Conservation (phyloP, 2,329 filamentous ascomycete genomes). For the Biscogniauxia mediterranea region DNA sequence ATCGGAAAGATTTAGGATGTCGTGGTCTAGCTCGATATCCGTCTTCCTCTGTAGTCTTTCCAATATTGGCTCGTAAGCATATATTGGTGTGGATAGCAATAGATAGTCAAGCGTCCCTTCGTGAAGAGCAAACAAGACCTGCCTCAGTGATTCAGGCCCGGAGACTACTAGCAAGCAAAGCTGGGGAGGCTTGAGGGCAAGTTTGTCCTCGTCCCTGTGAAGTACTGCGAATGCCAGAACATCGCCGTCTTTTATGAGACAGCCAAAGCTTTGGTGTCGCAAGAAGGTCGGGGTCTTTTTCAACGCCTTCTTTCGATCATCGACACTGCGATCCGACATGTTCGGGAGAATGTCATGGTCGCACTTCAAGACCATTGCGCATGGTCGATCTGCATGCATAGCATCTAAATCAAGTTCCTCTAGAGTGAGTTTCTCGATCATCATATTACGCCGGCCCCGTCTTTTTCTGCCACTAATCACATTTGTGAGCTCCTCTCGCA, state of each 20-base stretch:
- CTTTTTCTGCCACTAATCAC: constrained; percentile 40
- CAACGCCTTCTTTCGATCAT: constrained; percentile 44
- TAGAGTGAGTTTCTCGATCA: constrained; percentile 32
- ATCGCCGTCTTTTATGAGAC: constrained; percentile 48
- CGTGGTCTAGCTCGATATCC: constrained; percentile 54
- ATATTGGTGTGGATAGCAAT: constrained; percentile 63
- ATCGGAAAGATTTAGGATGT: constrained; percentile 42
- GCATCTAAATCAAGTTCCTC: constrained; percentile 37
- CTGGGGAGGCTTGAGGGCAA: constrained; percentile 14
- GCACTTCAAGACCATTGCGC: constrained; percentile 42
- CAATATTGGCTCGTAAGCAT: constrained; percentile 68
- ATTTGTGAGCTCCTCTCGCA: constrained; percentile 57
- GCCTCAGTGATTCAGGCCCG: constrained; percentile 43
- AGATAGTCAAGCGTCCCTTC: constrained; percentile 44
- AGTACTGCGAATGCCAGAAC: constrained; percentile 57
- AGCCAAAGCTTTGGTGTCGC: constrained; percentile 61
- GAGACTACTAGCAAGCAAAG: constrained; percentile 39
- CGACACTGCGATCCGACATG: constrained; percentile 31
- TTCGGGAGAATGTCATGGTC: constrained; percentile 42
- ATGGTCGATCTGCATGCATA: constrained; percentile 30
- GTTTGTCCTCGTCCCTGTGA: constrained; percentile 22
- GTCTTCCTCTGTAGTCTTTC: constrained; percentile 54
- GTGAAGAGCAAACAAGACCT: constrained; percentile 45
- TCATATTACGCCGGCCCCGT: constrained; percentile 30
- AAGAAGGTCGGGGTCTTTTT: constrained; percentile 48